These are phyloP conservation scores for Aphanomyces euteiches DNA, from an alignment of 352 stramenopile genomes.

Conservation along the genomic window DNA sequence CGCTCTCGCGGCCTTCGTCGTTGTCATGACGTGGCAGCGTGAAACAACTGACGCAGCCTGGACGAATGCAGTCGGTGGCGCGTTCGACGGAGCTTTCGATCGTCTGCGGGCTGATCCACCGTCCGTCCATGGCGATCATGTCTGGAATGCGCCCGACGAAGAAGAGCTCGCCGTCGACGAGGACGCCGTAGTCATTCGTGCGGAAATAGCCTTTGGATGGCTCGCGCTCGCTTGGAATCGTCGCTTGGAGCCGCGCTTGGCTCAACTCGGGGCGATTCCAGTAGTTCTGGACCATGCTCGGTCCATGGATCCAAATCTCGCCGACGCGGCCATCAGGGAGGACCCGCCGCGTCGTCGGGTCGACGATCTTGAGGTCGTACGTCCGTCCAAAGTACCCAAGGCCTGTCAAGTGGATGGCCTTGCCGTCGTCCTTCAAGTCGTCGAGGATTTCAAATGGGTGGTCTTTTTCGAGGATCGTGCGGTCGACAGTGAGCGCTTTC, in stretches of 20 bases:
- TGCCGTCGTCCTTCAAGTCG: background rate
- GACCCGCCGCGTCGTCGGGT: background rate
- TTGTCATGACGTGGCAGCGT: background rate
- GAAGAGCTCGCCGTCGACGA: background rate
- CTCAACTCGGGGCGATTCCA: conserved; percentile 8
- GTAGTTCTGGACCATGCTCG: background rate
- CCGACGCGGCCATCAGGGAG: background rate
- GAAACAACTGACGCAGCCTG: conserved; percentile 2
- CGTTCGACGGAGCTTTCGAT: background rate
- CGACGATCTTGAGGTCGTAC: background rate
- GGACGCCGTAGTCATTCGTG: background rate
- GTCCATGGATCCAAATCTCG: background rate
- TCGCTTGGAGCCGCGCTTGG: background rate
- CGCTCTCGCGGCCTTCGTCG: too few relatives aligned
- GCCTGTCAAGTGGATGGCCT: background rate
- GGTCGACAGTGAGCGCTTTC: background rate
- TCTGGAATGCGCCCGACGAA: background rate
- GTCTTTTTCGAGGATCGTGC: background rate
- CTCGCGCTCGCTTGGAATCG: background rate
- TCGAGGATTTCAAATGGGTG: background rate
- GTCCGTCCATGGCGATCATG: conserved; percentile 15
- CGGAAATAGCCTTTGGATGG: background rate
- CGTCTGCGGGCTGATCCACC: conserved; percentile 7
- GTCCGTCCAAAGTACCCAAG: conserved; percentile 1
- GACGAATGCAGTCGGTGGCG: background rate